phyloP scores from a whole-genome alignment of 108 stramenopile species.

The Skeletonema menzelii region DNA sequence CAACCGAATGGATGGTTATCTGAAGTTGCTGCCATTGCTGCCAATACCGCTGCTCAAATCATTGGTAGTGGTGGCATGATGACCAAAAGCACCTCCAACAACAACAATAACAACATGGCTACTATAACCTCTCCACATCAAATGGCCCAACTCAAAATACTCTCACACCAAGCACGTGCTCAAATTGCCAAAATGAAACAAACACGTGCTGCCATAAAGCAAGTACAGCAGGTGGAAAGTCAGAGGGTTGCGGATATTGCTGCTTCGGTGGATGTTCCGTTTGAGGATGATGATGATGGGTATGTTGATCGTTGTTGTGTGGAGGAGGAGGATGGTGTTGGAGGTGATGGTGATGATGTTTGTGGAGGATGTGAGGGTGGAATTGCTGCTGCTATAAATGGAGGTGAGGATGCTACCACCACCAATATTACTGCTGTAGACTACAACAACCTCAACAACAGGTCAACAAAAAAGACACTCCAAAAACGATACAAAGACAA shows the following conservation, averaged over 20 bases:
- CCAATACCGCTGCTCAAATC: not conserved
- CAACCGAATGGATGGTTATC: not conserved
- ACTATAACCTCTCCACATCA: not conserved
- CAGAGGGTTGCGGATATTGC: not conserved
- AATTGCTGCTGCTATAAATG: no score
- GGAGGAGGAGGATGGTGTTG: not conserved
- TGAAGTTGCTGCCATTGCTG: not conserved
- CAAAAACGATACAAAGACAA: constrained; percentile 3
- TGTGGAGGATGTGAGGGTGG: no score
- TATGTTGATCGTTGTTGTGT: not conserved
- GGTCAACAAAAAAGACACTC: not conserved
- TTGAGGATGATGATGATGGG: not conserved
- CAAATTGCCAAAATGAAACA: not conserved
- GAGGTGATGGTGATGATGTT: not conserved
- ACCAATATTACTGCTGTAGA: not conserved
- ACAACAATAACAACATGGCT: no score
- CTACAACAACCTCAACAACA: not conserved
- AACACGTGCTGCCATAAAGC: not conserved
- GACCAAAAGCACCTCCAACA: no score
- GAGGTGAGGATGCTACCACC: no score
- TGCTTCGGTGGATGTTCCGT: no score
- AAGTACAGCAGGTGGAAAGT: not conserved
- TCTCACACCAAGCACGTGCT: not conserved
- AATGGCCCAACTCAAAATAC: not conserved
- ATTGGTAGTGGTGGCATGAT: not conserved